Evolutionary conservation across 2,329 filamentous ascomycete genomes (phyloP), one percentile per base, ranked within the genome.

Genomic region (Fusarium brevicatenulatum): DNA sequence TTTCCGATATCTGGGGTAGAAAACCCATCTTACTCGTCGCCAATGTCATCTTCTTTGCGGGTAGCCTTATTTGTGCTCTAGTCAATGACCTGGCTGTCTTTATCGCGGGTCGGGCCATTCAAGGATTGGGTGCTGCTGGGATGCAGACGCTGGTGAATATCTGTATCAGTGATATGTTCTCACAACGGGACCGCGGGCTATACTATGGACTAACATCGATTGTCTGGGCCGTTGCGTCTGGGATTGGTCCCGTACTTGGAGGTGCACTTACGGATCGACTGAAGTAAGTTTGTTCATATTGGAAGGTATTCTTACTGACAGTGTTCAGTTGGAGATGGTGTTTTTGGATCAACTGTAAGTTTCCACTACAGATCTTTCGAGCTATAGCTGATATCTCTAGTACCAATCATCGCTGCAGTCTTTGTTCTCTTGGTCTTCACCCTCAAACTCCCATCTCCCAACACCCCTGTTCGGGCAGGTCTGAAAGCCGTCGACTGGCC

Each of bases 141-240:
- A 82, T 89, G 73, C 79, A 86, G 49, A 85, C 85, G 19, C 78
- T 89, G 77, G 86, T 88, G 16, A 88, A 88, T 68, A 85, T 89
- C 21, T 85, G 84, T 66, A 87, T 89, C 49, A 83, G 85, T 68
- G 87, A 89, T 76, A 76, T 88, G 66, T 89, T 89, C 67, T 88
- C 86, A 2, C 75, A 76, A 47, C 59, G 78, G 30, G 75, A 78
- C 46, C 64, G 79, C 4, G 77, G 86, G 0, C 76, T 85, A 36
- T 88, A 91, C 76, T 91, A 90, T 75, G 91, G 91, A 2, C 81
- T 93, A 52, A 88, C 92, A 61, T 90, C 90, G 9, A 85, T 91
- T 56, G 88, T 92, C 0, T 91, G 92, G 92, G 90, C 90, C 4
- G 78, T 92, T 25, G 91, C 91, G 7, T 88, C 86, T 40, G 88